phyloP scores from a whole-genome alignment of 2,329 filamentous ascomycete genomes.

The Polytolypa hystricis region DNA sequence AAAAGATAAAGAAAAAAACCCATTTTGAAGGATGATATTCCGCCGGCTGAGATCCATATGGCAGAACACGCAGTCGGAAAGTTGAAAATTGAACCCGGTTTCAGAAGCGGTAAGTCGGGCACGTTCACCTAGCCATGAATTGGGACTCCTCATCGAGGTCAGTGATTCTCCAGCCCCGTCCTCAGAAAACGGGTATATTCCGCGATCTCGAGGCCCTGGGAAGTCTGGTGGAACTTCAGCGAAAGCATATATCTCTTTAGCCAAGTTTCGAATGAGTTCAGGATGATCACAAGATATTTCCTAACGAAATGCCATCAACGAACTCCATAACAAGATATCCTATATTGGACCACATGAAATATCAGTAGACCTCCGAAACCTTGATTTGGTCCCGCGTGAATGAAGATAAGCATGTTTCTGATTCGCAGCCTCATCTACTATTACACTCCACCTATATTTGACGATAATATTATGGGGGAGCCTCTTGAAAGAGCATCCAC shows the following conservation, averaged over 20 bases:
- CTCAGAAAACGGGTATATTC: conserved; percentile 3
- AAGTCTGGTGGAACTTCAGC: conserved; percentile 1
- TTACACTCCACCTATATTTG: conserved; percentile 1
- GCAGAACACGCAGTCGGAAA: conserved; percentile 3
- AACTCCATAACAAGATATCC: conserved; percentile 1
- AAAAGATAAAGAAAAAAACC: conserved; percentile 1
- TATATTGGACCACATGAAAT: not conserved
- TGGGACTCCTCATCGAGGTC: not conserved
- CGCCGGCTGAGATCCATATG: conserved; percentile 1
- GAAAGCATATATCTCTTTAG: not conserved
- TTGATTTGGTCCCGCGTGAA: conserved; percentile 1
- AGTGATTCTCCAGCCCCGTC: conserved; percentile 2
- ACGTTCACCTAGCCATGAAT: conserved; percentile 2
- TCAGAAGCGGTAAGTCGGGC: not conserved
- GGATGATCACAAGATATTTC: not conserved
- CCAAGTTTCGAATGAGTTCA: conserved; percentile 1
- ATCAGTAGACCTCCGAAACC: conserved; percentile 2
- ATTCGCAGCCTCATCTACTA: not conserved
- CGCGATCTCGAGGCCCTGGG: conserved; percentile 1
- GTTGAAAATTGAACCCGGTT: conserved; percentile 1
- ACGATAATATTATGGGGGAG: not conserved
- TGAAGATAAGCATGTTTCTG: conserved; percentile 3
- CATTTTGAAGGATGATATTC: conserved; percentile 2
- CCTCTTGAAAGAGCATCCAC: not conserved
- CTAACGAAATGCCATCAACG: conserved; percentile 1